Percentiles rank a stretch among this genome's conserved stretches.
phyloP scores from a whole-genome alignment of 2,329 filamentous ascomycete genomes.

The Polychaeton citri region DNA sequence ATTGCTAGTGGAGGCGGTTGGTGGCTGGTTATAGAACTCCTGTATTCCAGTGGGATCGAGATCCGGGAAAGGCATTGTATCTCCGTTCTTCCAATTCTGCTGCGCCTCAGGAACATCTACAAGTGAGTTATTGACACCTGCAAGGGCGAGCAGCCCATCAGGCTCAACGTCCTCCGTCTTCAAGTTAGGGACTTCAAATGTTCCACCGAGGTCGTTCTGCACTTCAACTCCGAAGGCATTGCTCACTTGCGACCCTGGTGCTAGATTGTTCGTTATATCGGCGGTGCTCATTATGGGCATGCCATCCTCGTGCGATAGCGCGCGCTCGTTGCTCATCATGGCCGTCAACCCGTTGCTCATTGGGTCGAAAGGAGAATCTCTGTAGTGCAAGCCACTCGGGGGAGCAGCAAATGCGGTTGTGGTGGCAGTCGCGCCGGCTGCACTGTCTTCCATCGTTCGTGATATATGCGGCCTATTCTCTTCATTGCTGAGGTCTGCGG shows the following conservation, averaged over 20 bases:
- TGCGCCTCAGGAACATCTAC: background rate
- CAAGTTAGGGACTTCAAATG: background rate
- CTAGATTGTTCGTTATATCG: background rate
- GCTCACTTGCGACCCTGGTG: background rate
- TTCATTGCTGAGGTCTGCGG: constrained; percentile 8
- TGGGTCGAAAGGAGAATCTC: background rate
- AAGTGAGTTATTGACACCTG: background rate
- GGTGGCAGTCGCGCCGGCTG: constrained; percentile 10
- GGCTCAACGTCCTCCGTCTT: background rate
- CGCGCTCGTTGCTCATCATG: constrained; percentile 1
- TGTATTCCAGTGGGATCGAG: background rate
- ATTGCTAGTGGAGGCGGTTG: background rate
- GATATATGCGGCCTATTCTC: constrained; percentile 8
- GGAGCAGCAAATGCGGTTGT: background rate
- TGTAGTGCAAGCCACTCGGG: background rate
- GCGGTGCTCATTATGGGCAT: constrained; percentile 1
- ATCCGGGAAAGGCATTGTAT: background rate
- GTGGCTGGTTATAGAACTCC: background rate
- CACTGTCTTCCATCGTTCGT: constrained; percentile 15
- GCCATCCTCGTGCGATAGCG: background rate
- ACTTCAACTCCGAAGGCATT: too few relatives aligned
- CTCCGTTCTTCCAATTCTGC: background rate
- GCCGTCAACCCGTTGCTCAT: constrained; percentile 1
- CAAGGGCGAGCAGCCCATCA: background rate
- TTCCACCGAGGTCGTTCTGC: background rate